Evolutionary conservation across 2,329 filamentous ascomycete genomes (phyloP), one percentile per base, ranked within the genome.

Genomic region (Graphium sp.): DNA sequence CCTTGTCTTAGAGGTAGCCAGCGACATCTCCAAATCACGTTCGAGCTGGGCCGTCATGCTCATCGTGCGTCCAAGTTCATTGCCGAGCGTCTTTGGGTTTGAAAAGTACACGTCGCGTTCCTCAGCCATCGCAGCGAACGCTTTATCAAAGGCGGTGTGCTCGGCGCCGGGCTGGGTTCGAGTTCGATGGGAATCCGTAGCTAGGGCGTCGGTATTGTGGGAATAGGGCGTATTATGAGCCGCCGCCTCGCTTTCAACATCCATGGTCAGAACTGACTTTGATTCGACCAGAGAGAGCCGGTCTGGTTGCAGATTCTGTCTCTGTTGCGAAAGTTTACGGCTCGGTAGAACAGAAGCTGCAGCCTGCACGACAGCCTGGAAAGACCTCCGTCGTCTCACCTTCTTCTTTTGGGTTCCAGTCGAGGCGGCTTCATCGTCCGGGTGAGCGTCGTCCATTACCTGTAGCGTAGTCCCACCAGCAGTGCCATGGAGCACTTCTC

Each of bases 111-210:
- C 20, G 12, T 30, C 29, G n/a, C 33, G 31, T 15, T 35, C 33
- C n/a, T 30, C 31, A 7, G 17, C 13, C 15, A 35, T 29, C 20
- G 19, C 18, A 6, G 28, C 31, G 15, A 35, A 28, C 8, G 31
- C 33, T 16, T 35, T 29, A 17, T 35, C 31, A 23, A 35, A 35
- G 13, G 33, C 33, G 4, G 23, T 14, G 19, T 32, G 31, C n/a
- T 32, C n/a, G n/a, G 32, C 4, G 26, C 22, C 10, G 12, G 18
- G 8, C 9, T 19, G 17, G 15, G 22, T n/a, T 32, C 26, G 5
- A 10, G 13, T 13, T 34, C 13, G 10, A 24, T 13, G 10, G 6
- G n/a, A 11, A 15, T 4, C 11, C 22, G 12, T 8, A n/a, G 20
- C n/a, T 21, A 17, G 22, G 12, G 7, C 20, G 9, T 28, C 21